Evolutionary conservation across 352 stramenopile genomes (phyloP).

Genomic region (Phytophthora cryptogea): DNA sequence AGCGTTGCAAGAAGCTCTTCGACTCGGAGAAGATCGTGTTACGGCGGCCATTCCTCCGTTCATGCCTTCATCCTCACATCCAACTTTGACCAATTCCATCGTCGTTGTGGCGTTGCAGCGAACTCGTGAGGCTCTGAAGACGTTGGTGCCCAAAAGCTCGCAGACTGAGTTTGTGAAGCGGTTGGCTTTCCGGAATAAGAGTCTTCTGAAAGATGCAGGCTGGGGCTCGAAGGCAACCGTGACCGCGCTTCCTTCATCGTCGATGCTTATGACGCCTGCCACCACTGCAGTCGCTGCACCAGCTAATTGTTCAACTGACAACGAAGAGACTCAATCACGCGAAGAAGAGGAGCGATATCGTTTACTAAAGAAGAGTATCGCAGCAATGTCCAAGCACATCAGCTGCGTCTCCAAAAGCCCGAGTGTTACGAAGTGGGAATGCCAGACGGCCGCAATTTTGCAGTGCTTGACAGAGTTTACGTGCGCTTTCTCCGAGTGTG

Average conservation of each 20-base stretch:
- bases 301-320: not conserved
- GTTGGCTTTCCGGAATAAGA: slow-evolving; percentile 43
- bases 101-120: slow-evolving; percentile 39
- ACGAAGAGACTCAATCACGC: not conserved
- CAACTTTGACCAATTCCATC: slow-evolving; percentile 41
- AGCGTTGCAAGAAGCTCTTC: slow-evolving; percentile 38
- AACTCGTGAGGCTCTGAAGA: slow-evolving; percentile 33
- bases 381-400: slow-evolving; percentile 17
- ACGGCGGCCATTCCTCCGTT: slow-evolving; percentile 35
- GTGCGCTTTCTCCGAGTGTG: slow-evolving; percentile 8
- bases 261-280: not conserved
- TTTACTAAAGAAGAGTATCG: slow-evolving; percentile 27
- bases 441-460: slow-evolving; percentile 9
- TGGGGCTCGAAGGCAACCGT: slow-evolving; percentile 6
- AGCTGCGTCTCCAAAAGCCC: not conserved
- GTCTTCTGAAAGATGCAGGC: slow-evolving; percentile 42
- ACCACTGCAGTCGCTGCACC: not conserved
- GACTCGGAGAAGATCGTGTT: slow-evolving; percentile 41
- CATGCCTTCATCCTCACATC: slow-evolving; percentile 43
- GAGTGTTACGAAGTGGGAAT: slow-evolving; percentile 25
- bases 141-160: slow-evolving; percentile 45
- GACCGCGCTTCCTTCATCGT: not conserved
- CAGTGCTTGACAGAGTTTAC: slow-evolving; percentile 21
- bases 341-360: slow-evolving; percentile 5
- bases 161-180: slow-evolving; percentile 61